A percentile compares a stretch with the other conserved stretches of the same genome.
These are phyloP conservation scores for Mallotus repandus DNA, from an alignment of 441 rosid species.

Conservation along the genomic window DNA sequence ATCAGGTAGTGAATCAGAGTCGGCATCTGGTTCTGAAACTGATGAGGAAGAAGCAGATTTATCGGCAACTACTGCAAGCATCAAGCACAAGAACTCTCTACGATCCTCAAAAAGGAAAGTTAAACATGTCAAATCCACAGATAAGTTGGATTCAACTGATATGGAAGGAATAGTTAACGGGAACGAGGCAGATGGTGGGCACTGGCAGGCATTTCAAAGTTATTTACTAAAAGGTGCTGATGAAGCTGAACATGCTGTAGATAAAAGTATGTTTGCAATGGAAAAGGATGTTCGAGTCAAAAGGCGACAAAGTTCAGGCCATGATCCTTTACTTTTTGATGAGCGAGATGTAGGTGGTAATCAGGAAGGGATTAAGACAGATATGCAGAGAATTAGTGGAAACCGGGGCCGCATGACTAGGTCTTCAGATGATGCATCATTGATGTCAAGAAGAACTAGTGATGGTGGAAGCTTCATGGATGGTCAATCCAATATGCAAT, in stretches of 20 bases:
- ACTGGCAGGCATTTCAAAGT: conserved; percentile 94
- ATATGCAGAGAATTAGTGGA: conserved; percentile 50
- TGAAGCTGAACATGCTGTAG: conserved; percentile 51
- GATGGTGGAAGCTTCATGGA: conserved; percentile 39
- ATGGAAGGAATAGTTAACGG: conserved; percentile 40
- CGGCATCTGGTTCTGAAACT: conserved; percentile 55
- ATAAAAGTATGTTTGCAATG: conserved; percentile 51
- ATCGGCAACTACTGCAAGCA: conserved; percentile 20
- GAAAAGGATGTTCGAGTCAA: conserved; percentile 50
- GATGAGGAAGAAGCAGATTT: conserved; percentile 46
- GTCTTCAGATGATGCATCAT: conserved; percentile 56
- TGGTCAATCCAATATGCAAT: conserved; percentile 42
- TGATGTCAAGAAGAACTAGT: conserved; percentile 38
- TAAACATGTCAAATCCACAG: conserved; percentile 26
- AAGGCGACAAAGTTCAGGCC: conserved; percentile 46
- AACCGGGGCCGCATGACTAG: conserved; percentile 39
- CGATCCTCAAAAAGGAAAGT: conserved; percentile 41
- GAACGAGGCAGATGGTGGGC: conserved; percentile 60
- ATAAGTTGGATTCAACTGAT: conserved; percentile 30
- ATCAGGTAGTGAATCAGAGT: conserved; percentile 54
- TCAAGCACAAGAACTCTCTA: conserved; percentile 31
- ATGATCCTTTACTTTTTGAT: conserved; percentile 61
- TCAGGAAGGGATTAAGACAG: conserved; percentile 45
- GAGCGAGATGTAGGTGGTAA: conserved; percentile 41
- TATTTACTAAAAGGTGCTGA: conserved; percentile 70